These are phyloP conservation scores for Metschnikowia gruessii DNA, from an alignment of 805 yeast genomes.

Conservation along the genomic window DNA sequence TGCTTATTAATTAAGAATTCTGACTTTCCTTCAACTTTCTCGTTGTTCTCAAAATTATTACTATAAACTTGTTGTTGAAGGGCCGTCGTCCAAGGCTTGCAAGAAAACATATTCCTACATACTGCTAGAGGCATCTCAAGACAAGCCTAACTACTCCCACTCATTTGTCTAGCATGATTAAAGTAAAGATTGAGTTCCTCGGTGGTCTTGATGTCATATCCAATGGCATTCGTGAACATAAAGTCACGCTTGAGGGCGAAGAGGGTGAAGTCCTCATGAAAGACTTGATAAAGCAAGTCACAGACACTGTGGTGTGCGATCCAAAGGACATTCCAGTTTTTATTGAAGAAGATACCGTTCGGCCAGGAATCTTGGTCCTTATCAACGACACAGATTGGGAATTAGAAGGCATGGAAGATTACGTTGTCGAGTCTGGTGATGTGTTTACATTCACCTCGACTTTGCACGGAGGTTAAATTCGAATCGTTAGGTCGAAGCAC, in stretches of 20 bases:
- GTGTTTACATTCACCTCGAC: constrained; percentile 86
- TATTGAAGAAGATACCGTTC: constrained; percentile 73
- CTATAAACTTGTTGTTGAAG: neutral
- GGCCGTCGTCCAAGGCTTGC: neutral
- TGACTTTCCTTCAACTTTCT: no score
- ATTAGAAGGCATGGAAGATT: constrained; percentile 81
- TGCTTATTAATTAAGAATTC: no score
- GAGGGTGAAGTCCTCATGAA: constrained; percentile 43
- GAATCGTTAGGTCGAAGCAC: neutral
- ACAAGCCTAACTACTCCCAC: neutral
- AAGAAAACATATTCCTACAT: constrained; percentile 1
- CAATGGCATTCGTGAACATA: constrained; percentile 52
- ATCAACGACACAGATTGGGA: constrained; percentile 98
- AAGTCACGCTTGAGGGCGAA: constrained; percentile 43
- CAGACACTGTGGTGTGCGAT: constrained; percentile 53
- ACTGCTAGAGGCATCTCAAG: constrained; percentile 4
- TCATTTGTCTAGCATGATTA: constrained; percentile 19
- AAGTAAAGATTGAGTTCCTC: constrained; percentile 42
- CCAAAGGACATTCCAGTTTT: constrained; percentile 69
- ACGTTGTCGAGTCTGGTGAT: constrained; percentile 74
- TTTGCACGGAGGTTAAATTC: constrained; percentile 84
- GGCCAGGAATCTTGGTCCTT: constrained; percentile 90
- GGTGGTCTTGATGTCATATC: constrained; percentile 89
- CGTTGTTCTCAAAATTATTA: no score
- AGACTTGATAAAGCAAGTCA: constrained; percentile 57